Conservation (phyloP, 2,329 filamentous ascomycete genomes). For the Curvularia spicifera region DNA sequence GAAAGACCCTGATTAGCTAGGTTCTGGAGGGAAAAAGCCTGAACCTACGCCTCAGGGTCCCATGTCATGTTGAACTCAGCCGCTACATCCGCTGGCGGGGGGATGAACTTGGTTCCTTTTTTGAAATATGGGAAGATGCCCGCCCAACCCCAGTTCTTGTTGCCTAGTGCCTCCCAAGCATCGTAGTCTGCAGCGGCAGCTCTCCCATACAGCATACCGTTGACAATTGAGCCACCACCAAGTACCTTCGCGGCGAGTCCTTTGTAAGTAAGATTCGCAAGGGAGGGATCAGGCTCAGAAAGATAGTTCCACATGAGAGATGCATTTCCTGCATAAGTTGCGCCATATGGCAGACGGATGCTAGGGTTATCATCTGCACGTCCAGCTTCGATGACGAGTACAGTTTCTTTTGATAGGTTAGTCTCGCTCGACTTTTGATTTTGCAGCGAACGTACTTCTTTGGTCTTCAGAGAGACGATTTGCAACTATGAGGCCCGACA, state of each 20-base stretch:
- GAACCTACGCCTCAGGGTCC: slow-evolving; percentile 29
- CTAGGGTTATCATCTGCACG: slow-evolving; percentile 31
- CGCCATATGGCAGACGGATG: slow-evolving; percentile 33
- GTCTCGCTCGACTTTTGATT: background rate
- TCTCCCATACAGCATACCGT: slow-evolving; percentile 50
- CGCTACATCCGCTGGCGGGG: slow-evolving; percentile 23
- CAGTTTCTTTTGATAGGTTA: slow-evolving; percentile 21
- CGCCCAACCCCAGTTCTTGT: slow-evolving; percentile 65
- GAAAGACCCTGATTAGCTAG: background rate
- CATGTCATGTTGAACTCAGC: slow-evolving; percentile 33
- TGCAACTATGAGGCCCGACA: slow-evolving; percentile 36
- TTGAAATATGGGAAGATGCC: slow-evolving; percentile 47
- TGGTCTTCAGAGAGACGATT: slow-evolving; percentile 30
- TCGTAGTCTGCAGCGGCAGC: slow-evolving; percentile 53
- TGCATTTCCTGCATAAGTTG: slow-evolving; percentile 29
- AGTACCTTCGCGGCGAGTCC: slow-evolving; percentile 29
- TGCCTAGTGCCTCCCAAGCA: slow-evolving; percentile 65
- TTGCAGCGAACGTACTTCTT: slow-evolving; percentile 11
- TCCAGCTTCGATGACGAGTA: slow-evolving; percentile 41
- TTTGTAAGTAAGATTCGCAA: slow-evolving; percentile 26
- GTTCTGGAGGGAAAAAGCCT: background rate
- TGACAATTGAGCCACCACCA: slow-evolving; percentile 36
- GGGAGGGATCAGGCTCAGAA: slow-evolving; percentile 28
- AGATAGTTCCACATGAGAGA: slow-evolving; percentile 30
- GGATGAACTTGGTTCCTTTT: slow-evolving; percentile 36